Evolutionary conservation across 257 asterid genomes (phyloP), one percentile per base, ranked within the genome.

Genomic region (Fraxinus anomala): DNA sequence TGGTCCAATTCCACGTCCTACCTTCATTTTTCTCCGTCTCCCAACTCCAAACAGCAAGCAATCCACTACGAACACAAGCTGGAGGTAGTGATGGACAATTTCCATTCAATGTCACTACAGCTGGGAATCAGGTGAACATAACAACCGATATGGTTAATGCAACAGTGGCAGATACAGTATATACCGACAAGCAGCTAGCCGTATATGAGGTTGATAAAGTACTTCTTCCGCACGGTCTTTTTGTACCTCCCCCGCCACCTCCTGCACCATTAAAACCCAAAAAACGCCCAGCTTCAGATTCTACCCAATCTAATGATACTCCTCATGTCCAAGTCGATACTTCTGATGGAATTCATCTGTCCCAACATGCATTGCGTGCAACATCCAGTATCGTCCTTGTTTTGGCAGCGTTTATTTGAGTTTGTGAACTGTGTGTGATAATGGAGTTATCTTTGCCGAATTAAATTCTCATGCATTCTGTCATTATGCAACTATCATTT

Each of bases 81-180:
- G 96, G 51, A 42, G 51, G 89, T 44, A 83, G 79, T 7, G 67
- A 81, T 0, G 84, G 86, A 14, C 59, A 80, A 75, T 89, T 83
- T 28, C 79, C 86, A 0, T 8, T 89, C 40, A 91, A 91, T 70
- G 85, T 91, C 70, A 89, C 93, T 1, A 69, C 92, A 24, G 3
- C 77, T 0, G 90, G 88, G 17, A 75, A 69, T 73, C 70, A 80
- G 66, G 86, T 87, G 19, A 87, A 85, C 73, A 86, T 91, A 49
- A 83, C 89, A 8, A 86, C 92, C 0, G 93, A 92, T 5, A 80
- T 83, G 61, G 87, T 85, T 1, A 85, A 86, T 76, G 86, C 96
- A 7, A 79, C 90, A 5, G 81, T 89, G 75, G 44, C 79, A 30
- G 82, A 67, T 54, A 78, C 89, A 0, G 54, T 91, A 47, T 89